Evolutionary conservation across 2,329 filamentous ascomycete species (phyloP).

Genomic region (Colletotrichum echinochloae): DNA sequence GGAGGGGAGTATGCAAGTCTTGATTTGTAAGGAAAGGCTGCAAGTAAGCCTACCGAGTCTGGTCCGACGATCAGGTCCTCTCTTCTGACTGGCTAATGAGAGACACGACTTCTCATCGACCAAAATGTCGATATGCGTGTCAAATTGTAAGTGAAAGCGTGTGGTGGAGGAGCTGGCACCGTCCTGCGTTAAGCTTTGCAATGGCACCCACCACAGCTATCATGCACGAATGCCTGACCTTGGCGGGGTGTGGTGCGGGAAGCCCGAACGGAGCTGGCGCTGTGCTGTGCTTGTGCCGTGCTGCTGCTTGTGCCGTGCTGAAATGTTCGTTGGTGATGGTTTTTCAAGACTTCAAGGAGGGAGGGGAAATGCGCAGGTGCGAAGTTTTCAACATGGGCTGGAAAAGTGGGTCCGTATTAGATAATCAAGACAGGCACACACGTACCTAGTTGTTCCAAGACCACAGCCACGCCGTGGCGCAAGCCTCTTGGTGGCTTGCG

Average conservation of each 20-base stretch:
- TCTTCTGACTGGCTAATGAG: not conserved
- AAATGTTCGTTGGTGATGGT: slow-evolving; percentile 45
- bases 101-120: not conserved
- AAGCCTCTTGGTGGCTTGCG: not conserved
- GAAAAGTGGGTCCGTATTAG: not conserved
- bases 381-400: slow-evolving; percentile 43
- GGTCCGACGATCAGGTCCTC: not conserved
- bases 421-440: not conserved
- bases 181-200: slow-evolving; percentile 34
- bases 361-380: slow-evolving; percentile 47
- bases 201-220: slow-evolving; percentile 39
- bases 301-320: slow-evolving; percentile 43
- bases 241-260: slow-evolving; percentile 25
- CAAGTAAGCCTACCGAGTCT: slow-evolving; percentile 39
- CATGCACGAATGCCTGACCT: slow-evolving; percentile 41
- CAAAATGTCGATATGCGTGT: not conserved
- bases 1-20: slow-evolving; percentile 11
- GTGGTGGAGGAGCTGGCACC: slow-evolving; percentile 13
- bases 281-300: slow-evolving; percentile 11
- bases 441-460: not conserved
- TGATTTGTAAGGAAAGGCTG: slow-evolving; percentile 39
- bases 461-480: no score
- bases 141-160: not conserved
- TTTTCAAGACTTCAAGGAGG: slow-evolving; percentile 42
- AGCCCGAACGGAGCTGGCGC: slow-evolving; percentile 18